phyloP scores from a whole-genome alignment of 2,329 filamentous ascomycete species.

The Aspergillus sp. region DNA sequence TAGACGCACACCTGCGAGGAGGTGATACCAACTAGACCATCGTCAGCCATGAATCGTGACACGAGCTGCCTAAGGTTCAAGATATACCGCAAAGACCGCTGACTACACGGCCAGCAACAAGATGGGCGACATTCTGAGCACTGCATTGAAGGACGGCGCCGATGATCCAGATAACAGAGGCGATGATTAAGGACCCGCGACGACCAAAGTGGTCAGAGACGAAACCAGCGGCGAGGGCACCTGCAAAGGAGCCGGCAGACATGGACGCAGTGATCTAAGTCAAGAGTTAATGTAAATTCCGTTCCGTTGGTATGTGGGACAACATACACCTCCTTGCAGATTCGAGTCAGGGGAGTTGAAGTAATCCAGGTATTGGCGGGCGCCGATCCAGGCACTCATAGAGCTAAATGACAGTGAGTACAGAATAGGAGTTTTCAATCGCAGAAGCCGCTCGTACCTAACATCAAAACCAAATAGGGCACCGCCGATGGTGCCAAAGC shows the following conservation, averaged over 20 bases:
- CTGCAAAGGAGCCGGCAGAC: constrained; percentile 68
- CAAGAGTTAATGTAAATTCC: constrained; percentile 20
- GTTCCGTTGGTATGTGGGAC: background rate
- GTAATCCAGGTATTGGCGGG: constrained; percentile 53
- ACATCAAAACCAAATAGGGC: constrained; percentile 60
- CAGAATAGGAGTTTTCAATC: constrained; percentile 21
- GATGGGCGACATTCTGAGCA: constrained; percentile 30
- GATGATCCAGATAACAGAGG: constrained; percentile 32
- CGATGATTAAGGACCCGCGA: constrained; percentile 41
- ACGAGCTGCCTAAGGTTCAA: background rate
- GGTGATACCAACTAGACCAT: constrained; percentile 37
- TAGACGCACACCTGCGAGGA: constrained; percentile 46
- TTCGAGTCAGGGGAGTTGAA: constrained; percentile 48
- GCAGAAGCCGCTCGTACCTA: constrained; percentile 36
- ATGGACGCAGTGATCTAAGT: constrained; percentile 65
- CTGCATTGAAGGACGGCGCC: constrained; percentile 32
- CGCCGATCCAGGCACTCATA: constrained; percentile 48
- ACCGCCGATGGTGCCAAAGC: constrained; percentile 56
- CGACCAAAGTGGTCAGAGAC: constrained; percentile 37
- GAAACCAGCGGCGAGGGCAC: constrained; percentile 47
- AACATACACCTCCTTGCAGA: constrained; percentile 34
- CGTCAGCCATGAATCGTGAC: background rate
- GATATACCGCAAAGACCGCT: constrained; percentile 30
- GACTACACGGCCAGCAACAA: constrained; percentile 51
- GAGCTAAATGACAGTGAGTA: constrained; percentile 22